Conservation (phyloP, 2,329 filamentous ascomycete genomes). For the Calycina marina region DNA sequence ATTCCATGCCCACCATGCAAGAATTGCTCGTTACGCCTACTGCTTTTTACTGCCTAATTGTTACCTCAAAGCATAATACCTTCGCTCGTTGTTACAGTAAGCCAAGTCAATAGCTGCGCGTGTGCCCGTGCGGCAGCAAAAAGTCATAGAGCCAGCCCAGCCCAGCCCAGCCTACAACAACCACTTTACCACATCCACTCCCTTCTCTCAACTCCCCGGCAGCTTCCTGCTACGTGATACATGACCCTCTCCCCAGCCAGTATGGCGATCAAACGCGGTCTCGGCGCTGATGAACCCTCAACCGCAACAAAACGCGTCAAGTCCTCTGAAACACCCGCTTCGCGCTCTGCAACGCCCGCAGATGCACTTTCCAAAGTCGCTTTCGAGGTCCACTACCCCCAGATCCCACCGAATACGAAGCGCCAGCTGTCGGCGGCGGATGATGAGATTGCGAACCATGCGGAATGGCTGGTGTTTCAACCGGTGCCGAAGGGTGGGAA, state of each 20-base stretch:
- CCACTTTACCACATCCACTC: too few relatives aligned
- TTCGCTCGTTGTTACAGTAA: too few relatives aligned
- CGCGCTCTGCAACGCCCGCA: slow-evolving; percentile 11
- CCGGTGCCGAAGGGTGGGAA: slow-evolving; percentile 13
- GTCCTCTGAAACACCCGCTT: slow-evolving; percentile 6
- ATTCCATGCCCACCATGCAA: too few relatives aligned
- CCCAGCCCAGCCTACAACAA: too few relatives aligned
- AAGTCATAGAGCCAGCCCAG: too few relatives aligned
- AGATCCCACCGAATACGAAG: slow-evolving; percentile 3
- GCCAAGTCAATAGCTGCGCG: too few relatives aligned
- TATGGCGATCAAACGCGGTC: slow-evolving; percentile 20
- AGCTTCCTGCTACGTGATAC: neutral
- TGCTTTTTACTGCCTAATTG: too few relatives aligned
- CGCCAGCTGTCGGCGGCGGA: slow-evolving; percentile 7
- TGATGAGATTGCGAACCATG: slow-evolving; percentile 5
- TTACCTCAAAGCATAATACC: too few relatives aligned
- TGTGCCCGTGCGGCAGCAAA: too few relatives aligned
- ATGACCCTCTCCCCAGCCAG: slow-evolving; percentile 1
- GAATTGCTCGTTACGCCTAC: too few relatives aligned
- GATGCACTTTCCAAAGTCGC: slow-evolving; percentile 7
- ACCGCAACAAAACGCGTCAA: slow-evolving; percentile 13
- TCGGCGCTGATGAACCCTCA: slow-evolving; percentile 5
- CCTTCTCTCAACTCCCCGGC: neutral
- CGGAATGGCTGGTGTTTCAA: slow-evolving; percentile 8
- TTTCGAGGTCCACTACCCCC: slow-evolving; percentile 8